phyloP scores from a whole-genome alignment of 768 basidiomycete genomes.

The Collybiopsis luxurians region DNA sequence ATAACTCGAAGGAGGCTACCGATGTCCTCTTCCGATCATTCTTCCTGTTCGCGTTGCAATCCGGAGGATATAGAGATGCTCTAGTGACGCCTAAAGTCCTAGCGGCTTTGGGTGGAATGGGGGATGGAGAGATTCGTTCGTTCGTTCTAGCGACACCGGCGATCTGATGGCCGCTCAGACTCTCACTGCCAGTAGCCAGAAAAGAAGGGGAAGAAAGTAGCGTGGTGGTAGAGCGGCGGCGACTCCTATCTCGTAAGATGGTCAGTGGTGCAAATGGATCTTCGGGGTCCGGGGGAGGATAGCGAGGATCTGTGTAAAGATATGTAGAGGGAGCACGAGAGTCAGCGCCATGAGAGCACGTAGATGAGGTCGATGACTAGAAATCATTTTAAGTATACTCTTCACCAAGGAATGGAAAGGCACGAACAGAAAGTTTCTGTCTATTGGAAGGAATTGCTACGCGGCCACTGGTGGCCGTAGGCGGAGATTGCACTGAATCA shows the following conservation, averaged over 20 bases:
- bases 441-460: not conserved
- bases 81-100: conserved; percentile 18
- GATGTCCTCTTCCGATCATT: not conserved
- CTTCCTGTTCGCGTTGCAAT: not conserved
- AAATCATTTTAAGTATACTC: not conserved
- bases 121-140: not conserved
- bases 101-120: conserved; percentile 8
- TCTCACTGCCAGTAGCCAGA: conserved; percentile 5
- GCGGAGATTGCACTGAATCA: not conserved
- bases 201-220: conserved; percentile 11
- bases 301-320: conserved; percentile 27
- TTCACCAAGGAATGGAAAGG: too few relatives aligned
- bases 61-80: not conserved
- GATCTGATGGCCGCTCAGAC: not conserved
- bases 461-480: not conserved
- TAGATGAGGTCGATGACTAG: not conserved
- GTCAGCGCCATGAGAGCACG: not conserved
- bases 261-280: conserved; percentile 73
- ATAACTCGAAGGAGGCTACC: not conserved
- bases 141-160: not conserved
- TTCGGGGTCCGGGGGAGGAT: conserved; percentile 63
- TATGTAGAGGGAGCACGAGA: not conserved
- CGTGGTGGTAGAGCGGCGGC: not conserved
- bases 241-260: conserved; percentile 54
- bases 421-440: not conserved